Conservation (phyloP, 352 stramenopile species). For the Phytophthora sansomeana region DNA sequence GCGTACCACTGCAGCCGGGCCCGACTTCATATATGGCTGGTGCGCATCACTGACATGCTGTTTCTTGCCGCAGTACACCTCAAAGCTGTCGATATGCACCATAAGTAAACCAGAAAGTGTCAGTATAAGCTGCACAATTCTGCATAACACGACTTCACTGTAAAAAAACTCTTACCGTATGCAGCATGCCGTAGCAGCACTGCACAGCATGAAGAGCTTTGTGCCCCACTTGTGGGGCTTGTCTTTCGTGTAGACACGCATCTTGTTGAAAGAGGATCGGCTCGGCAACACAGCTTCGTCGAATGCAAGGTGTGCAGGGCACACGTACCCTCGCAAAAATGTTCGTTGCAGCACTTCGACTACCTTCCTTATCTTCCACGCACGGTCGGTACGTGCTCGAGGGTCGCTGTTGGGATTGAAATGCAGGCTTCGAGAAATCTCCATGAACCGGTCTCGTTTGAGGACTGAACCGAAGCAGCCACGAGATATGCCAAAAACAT, state of each 20-base stretch:
- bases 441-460: not conserved
- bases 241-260: no score
- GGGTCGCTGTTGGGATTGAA: not conserved
- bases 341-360: not conserved
- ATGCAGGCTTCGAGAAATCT: not conserved
- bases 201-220: not conserved
- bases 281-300: not conserved
- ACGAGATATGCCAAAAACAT: not conserved
- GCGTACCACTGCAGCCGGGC: constrained; percentile 10
- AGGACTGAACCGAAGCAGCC: not conserved
- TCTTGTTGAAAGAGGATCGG: not conserved
- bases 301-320: not conserved
- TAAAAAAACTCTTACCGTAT: not conserved
- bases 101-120: not conserved
- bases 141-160: not conserved
- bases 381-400: not conserved
- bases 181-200: not conserved
- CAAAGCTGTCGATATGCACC: not conserved
- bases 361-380: not conserved
- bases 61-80: not conserved
- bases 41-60: not conserved
- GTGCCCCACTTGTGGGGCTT: not conserved
- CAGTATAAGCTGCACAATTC: not conserved
- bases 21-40: not conserved
- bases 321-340: not conserved